Percentiles rank a stretch among this genome's conserved stretches.
These are phyloP conservation scores for Malbranchea cinnamomea DNA, from an alignment of 2,329 filamentous ascomycete genomes.

Conservation along the genomic window DNA sequence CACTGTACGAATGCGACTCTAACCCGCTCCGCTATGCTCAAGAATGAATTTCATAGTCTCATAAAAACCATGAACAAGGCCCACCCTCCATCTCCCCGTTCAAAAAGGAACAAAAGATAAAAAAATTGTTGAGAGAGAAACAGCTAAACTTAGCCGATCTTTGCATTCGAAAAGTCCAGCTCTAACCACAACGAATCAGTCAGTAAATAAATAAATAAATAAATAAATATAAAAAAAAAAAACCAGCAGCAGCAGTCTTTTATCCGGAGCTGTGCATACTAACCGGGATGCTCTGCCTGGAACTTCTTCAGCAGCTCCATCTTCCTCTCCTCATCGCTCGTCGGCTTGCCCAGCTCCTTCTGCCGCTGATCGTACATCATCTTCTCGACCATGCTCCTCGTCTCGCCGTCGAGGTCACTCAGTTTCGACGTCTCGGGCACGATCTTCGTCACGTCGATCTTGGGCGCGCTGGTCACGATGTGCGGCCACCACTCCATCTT, in stretches of 20 bases:
- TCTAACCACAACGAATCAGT: slow-evolving; percentile 24
- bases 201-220: slow-evolving; percentile 3
- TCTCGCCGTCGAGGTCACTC: slow-evolving; percentile 86
- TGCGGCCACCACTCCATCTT: slow-evolving; percentile 99
- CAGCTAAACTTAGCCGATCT: slow-evolving; percentile 45
- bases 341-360: slow-evolving; percentile 81
- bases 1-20: too few species aligned
- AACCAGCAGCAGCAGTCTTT: background rate
- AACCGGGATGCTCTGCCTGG: slow-evolving; percentile 56
- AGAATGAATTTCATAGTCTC: too few species aligned
- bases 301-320: slow-evolving; percentile 85
- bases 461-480: slow-evolving; percentile 71
- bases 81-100: too few species aligned
- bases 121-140: too few species aligned
- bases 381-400: slow-evolving; percentile 95
- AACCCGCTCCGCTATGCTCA: too few species aligned
- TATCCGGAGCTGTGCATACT: slow-evolving; percentile 9
- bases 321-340: slow-evolving; percentile 93
- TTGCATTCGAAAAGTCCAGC: slow-evolving; percentile 54
- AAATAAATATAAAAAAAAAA: slow-evolving; percentile 3
- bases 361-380: slow-evolving; percentile 99
- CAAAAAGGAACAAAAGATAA: too few species aligned
- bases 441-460: slow-evolving; percentile 92
- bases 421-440: slow-evolving; percentile 83
- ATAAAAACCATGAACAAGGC: too few species aligned